A percentile compares a stretch with the other conserved stretches of the same genome.
Conservation (phyloP, 2,329 filamentous ascomycete species). For the Neospermospora avenae region DNA sequence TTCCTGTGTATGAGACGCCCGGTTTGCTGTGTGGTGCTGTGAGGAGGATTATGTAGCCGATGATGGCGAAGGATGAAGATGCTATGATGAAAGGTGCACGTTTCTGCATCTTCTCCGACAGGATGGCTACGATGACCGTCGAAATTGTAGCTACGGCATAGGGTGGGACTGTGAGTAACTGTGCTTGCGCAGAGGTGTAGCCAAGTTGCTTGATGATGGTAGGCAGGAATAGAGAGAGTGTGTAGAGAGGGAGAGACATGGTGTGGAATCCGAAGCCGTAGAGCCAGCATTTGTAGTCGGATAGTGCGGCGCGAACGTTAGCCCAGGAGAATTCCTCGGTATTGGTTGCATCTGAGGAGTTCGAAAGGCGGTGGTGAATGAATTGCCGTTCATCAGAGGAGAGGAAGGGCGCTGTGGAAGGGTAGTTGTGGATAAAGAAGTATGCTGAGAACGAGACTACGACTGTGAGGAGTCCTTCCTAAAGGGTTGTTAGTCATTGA, state of each 20-base stretch:
- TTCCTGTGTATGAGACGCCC: slow-evolving; percentile 52
- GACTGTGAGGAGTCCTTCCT: slow-evolving; percentile 41
- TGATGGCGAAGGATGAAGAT: slow-evolving; percentile 52
- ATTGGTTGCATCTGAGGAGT: slow-evolving; percentile 67
- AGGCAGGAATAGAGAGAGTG: slow-evolving; percentile 38
- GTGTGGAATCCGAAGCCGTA: slow-evolving; percentile 72
- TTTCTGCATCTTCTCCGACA: slow-evolving; percentile 42
- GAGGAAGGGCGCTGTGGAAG: slow-evolving; percentile 41
- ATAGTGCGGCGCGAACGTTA: slow-evolving; percentile 60
- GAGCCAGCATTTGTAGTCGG: slow-evolving; percentile 68
- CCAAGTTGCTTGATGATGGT: slow-evolving; percentile 47
- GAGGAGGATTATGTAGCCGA: slow-evolving; percentile 54
- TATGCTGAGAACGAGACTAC: slow-evolving; percentile 37
- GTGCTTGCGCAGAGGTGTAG: slow-evolving; percentile 47
- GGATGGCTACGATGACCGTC: slow-evolving; percentile 45
- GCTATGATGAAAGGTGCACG: slow-evolving; percentile 54
- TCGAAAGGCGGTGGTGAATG: slow-evolving; percentile 56
- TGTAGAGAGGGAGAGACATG: slow-evolving; percentile 56
- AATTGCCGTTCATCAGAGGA: slow-evolving; percentile 37
- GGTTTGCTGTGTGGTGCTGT: slow-evolving; percentile 34
- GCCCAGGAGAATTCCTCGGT: slow-evolving; percentile 67
- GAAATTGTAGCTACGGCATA: slow-evolving; percentile 57
- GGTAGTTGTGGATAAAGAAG: slow-evolving; percentile 48
- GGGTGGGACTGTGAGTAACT: slow-evolving; percentile 47
- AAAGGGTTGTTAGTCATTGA: background rate